Evolutionary conservation across 179 eudicot species (phyloP).

Genomic region (Pouteria campechiana): DNA sequence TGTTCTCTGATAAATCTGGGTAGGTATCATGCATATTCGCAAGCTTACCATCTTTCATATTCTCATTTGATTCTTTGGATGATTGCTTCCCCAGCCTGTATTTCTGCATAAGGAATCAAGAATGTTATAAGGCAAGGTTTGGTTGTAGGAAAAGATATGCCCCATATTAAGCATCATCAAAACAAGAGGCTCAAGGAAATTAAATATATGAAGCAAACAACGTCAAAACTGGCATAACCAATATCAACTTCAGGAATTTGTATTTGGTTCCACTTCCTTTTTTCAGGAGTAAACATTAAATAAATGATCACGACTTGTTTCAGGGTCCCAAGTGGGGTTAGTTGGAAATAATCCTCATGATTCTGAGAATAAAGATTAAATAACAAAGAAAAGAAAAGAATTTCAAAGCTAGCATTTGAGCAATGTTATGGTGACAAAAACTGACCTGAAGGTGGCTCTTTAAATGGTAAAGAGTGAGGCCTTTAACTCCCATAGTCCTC

Average conservation of each 20-base stretch:
- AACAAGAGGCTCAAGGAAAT: too few species aligned
- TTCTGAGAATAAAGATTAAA: background rate
- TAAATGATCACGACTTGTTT: too few species aligned
- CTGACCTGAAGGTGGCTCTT: slow-evolving; percentile 80
- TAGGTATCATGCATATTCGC: background rate
- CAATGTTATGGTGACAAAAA: too few species aligned
- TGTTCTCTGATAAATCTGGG: background rate
- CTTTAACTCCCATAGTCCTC: slow-evolving; percentile 82
- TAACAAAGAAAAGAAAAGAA: too few species aligned
- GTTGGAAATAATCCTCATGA: too few species aligned
- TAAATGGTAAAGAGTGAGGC: slow-evolving; percentile 71
- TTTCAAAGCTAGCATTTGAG: too few species aligned
- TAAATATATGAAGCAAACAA: background rate
- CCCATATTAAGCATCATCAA: too few species aligned
- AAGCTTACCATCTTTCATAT: slow-evolving; percentile 65
- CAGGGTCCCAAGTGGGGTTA: too few species aligned
- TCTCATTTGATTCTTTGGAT: slow-evolving; percentile 52
- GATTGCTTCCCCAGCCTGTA: slow-evolving; percentile 74
- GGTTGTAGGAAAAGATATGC: background rate
- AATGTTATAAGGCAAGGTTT: background rate
- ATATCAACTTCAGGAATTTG: too few species aligned
- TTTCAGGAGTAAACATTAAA: too few species aligned
- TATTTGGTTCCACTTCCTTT: too few species aligned
- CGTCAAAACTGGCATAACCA: background rate
- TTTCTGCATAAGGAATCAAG: slow-evolving; percentile 28